phyloP scores from a whole-genome alignment of 2,329 filamentous ascomycete genomes.

The Nectriaceae sp. region DNA sequence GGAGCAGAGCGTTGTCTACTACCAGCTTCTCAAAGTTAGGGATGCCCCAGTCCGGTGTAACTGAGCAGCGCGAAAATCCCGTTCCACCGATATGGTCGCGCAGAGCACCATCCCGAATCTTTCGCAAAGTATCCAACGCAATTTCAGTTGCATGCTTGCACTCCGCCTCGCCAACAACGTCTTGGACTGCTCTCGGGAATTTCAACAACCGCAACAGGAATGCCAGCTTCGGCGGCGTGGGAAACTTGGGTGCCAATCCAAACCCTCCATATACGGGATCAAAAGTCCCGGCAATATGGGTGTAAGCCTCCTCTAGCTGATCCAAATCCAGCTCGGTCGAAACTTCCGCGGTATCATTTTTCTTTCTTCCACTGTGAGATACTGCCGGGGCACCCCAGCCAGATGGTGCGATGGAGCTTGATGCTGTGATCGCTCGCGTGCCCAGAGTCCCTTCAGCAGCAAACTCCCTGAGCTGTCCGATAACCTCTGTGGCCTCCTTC shows the following conservation, averaged over 20 bases:
- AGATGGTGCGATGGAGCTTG: conserved; percentile 30
- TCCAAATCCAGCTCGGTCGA: conserved; percentile 83
- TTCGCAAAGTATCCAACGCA: conserved; percentile 77
- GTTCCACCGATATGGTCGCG: conserved; percentile 56
- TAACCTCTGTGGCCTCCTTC: conserved; percentile 80
- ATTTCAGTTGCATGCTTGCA: conserved; percentile 74
- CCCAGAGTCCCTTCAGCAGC: conserved; percentile 81
- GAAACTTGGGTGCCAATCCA: conserved; percentile 80
- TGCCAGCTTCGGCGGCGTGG: conserved; percentile 80
- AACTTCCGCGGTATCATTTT: conserved; percentile 30
- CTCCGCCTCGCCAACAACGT: conserved; percentile 85
- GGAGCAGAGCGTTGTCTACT: conserved; percentile 85
- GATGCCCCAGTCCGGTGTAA: conserved; percentile 88
- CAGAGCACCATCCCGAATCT: conserved; percentile 62
- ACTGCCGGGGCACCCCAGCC: conserved; percentile 35
- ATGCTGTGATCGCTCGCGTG: conserved; percentile 36
- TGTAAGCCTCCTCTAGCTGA: conserved; percentile 85
- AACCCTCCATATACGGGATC: conserved; percentile 82
- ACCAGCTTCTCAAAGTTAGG: conserved; percentile 98
- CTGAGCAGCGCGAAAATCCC: conserved; percentile 74
- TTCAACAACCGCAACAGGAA: conserved; percentile 77
- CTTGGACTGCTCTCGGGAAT: conserved; percentile 71
- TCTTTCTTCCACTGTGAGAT: conserved; percentile 20
- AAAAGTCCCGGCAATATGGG: conserved; percentile 78
- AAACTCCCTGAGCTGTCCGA: conserved; percentile 80